phyloP scores from a whole-genome alignment of 169 alveolate genomes.

The Babesia sp. region DNA sequence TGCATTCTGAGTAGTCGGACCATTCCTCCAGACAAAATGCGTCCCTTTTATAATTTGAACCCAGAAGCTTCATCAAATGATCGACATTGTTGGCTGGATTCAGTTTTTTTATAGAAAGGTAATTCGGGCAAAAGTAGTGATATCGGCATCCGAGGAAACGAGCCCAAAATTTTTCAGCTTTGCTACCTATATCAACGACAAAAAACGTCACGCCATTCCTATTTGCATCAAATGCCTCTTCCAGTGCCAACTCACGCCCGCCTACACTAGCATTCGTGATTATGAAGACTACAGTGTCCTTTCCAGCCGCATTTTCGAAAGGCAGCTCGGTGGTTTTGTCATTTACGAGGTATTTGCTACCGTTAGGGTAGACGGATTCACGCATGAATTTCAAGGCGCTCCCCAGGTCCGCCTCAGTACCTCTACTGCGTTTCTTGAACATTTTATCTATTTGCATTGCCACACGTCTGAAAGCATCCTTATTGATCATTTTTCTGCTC shows the following conservation, averaged over 20 bases:
- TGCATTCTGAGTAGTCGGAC: slow-evolving; percentile 54
- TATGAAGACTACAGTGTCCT: slow-evolving; percentile 49
- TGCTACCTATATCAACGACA: slow-evolving; percentile 39
- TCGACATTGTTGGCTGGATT: background rate
- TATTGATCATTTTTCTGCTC: background rate
- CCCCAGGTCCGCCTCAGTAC: slow-evolving; percentile 31
- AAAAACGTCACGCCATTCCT: slow-evolving; percentile 52
- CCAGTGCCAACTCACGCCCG: slow-evolving; percentile 32
- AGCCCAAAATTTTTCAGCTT: slow-evolving; percentile 18
- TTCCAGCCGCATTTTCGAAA: slow-evolving; percentile 12
- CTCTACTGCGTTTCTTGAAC: slow-evolving; percentile 8
- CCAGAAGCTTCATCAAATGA: slow-evolving; percentile 7
- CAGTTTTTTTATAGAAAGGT: background rate
- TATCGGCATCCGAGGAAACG: slow-evolving; percentile 52
- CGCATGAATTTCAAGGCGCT: slow-evolving; percentile 43
- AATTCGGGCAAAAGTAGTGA: slow-evolving; percentile 27
- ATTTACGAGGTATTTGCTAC: slow-evolving; percentile 3
- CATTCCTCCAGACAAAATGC: slow-evolving; percentile 59
- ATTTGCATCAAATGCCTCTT: slow-evolving; percentile 36
- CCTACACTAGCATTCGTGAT: slow-evolving; percentile 37
- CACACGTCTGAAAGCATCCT: background rate
- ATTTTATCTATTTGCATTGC: slow-evolving; percentile 10
- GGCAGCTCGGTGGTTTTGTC: slow-evolving; percentile 6
- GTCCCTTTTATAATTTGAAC: slow-evolving; percentile 14
- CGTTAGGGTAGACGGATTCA: slow-evolving; percentile 14